phyloP scores from a whole-genome alignment of 2,329 filamentous ascomycete species.

The Ceratocystis papillata region DNA sequence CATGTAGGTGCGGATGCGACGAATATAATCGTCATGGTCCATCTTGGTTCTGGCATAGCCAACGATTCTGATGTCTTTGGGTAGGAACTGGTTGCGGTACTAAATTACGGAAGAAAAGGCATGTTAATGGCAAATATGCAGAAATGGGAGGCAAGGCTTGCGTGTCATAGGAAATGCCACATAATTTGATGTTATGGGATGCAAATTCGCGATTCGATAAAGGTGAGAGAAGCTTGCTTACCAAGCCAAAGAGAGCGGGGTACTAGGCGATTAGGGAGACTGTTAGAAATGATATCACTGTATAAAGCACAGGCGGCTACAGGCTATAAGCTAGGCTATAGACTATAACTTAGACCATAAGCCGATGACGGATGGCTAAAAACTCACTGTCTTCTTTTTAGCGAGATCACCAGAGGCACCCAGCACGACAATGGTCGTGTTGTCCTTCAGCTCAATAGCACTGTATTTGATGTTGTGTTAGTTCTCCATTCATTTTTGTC shows the following conservation, averaged over 20 bases:
- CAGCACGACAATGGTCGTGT: constrained; percentile 92
- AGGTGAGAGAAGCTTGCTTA: constrained; percentile 43
- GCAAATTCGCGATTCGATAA: neutral
- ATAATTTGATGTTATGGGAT: neutral
- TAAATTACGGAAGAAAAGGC: constrained; percentile 33
- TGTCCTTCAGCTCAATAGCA: constrained; percentile 91
- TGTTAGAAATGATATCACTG: constrained; percentile 14
- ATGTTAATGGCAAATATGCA: constrained; percentile 1
- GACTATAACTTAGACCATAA: neutral
- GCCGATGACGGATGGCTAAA: constrained; percentile 24
- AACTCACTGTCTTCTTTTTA: constrained; percentile 94
- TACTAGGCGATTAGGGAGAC: constrained; percentile 48
- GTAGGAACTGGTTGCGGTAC: constrained; percentile 98
- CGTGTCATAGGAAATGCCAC: constrained; percentile 1
- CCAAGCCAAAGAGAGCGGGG: constrained; percentile 91
- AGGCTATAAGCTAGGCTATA: neutral
- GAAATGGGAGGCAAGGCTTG: constrained; percentile 22
- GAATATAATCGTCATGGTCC: constrained; percentile 92
- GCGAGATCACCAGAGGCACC: constrained; percentile 95
- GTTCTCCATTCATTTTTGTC: neutral
- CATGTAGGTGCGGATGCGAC: constrained; percentile 93
- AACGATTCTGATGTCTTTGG: constrained; percentile 89
- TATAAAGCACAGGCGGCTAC: constrained; percentile 1
- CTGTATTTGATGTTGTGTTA: constrained; percentile 36
- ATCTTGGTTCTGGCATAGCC: constrained; percentile 99